Evolutionary conservation across 768 basidiomycete genomes (phyloP), one percentile per base, ranked within the genome.

Genomic region (Hericium erinaceus): DNA sequence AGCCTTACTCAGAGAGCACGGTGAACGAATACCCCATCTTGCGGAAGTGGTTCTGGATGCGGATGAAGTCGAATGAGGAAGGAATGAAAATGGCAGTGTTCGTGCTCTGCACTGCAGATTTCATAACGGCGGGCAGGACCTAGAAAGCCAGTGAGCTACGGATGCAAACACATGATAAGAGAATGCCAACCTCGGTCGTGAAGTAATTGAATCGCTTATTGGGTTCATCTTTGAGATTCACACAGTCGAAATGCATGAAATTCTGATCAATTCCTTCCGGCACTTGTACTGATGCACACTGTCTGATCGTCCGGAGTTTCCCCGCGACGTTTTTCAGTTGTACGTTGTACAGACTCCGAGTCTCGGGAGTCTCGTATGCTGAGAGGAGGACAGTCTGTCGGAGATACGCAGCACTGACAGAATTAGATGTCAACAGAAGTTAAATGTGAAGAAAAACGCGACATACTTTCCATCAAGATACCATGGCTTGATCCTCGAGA

Each of bases 401-500:
- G 7, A 98, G 76, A 68, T 87, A 91, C 50, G 80, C 73, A 4
- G 95, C 85, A 66, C 94, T 97, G 56, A 16, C 18, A 51, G 57
- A 48, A 56, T 53, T 54, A 54, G 55, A 22, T 26, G 52, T 28
- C 24, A 11, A 44, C 39, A 24, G 18, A 9, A 22, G 54, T 10
- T 26, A 13, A 44, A 13, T 28, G 15, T 22, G 4, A 10, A 5
- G 40, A 18, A 39, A 12, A 60, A 59, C 52, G n/a, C 48, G 10
- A 74, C 91, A 67, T 72, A 97, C 95, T 92, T 82, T 67, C 87
- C 89, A 64, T 98, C 95, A 11, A 98, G 80, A 69, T 95, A 97
- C 97, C 97, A 98, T 1, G 93, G 91, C 72, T 97, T 98, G 65
- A 98, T 89, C 11, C 97, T 84, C 10, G 94, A 95, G 73, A 98